phyloP scores from a whole-genome alignment of 2,329 filamentous ascomycete species.

The Monilinia aucupariae region DNA sequence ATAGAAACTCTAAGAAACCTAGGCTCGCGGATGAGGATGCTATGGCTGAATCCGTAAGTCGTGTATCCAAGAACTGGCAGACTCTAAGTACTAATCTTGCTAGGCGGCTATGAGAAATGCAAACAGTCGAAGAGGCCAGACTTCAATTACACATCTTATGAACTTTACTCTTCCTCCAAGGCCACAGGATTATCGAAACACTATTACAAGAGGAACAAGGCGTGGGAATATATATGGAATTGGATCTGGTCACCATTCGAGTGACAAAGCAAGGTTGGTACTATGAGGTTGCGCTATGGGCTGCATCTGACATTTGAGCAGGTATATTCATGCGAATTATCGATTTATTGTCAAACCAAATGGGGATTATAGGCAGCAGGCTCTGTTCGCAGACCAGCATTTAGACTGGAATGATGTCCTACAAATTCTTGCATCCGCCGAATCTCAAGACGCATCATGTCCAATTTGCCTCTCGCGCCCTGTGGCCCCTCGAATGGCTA shows the following conservation, averaged over 20 bases:
- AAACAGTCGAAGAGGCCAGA: slow-evolving; percentile 79
- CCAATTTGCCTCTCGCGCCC: slow-evolving; percentile 93
- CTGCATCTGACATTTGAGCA: slow-evolving; percentile 32
- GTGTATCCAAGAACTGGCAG: background rate
- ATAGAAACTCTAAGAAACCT: slow-evolving; percentile 74
- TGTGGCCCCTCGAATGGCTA: slow-evolving; percentile 92
- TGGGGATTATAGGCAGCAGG: slow-evolving; percentile 73
- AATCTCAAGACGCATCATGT: slow-evolving; percentile 83
- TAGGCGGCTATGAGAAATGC: slow-evolving; percentile 52
- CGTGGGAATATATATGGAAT: slow-evolving; percentile 76
- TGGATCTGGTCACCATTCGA: slow-evolving; percentile 82
- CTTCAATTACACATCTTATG: slow-evolving; percentile 93
- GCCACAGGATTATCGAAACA: slow-evolving; percentile 51
- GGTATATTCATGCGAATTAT: slow-evolving; percentile 93
- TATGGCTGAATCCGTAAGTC: slow-evolving; percentile 69
- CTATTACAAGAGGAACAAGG: slow-evolving; percentile 45
- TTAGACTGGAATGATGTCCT: slow-evolving; percentile 87
- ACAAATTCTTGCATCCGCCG: slow-evolving; percentile 83
- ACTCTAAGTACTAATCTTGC: slow-evolving; percentile 17
- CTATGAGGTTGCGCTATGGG: background rate
- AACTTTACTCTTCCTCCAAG: slow-evolving; percentile 80
- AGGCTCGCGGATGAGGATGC: slow-evolving; percentile 75
- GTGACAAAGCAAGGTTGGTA: slow-evolving; percentile 78
- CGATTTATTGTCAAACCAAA: slow-evolving; percentile 88
- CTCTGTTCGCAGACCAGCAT: slow-evolving; percentile 79